phyloP scores from a whole-genome alignment of 768 basidiomycete species.

The Boletus edulis region DNA sequence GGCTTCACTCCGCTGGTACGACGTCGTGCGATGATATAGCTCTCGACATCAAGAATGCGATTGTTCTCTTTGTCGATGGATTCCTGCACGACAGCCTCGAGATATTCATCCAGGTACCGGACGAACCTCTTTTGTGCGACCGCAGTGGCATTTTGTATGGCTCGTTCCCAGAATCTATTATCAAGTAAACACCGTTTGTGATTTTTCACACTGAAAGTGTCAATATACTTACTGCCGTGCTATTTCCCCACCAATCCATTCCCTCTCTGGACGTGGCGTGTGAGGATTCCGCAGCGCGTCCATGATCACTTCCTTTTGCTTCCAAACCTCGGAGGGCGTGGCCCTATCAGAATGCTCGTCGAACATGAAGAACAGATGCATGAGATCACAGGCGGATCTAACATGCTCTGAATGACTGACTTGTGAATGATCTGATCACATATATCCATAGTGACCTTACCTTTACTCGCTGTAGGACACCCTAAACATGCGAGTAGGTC shows the following conservation, averaged over 20 bases:
- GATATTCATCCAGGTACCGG: constrained; percentile 34
- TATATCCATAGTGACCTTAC: neutral
- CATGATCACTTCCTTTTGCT: constrained; percentile 22
- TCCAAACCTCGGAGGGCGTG: constrained; percentile 27
- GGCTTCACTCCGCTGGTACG: constrained; percentile 41
- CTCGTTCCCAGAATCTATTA: constrained; percentile 15
- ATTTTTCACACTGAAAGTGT: neutral
- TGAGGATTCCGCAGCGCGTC: constrained; percentile 15
- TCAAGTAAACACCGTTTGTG: neutral
- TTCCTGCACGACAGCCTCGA: constrained; percentile 39
- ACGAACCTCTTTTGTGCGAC: constrained; percentile 34
- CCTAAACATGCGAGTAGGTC: constrained; percentile 9
- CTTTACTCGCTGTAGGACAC: constrained; percentile 8
- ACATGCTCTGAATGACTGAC: constrained; percentile 10
- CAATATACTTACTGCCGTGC: constrained; percentile 14
- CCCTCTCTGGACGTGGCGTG: constrained; percentile 7
- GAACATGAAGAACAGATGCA: constrained; percentile 49
- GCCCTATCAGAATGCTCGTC: constrained; percentile 51
- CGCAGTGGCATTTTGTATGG: constrained; percentile 2
- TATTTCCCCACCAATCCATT: constrained; percentile 19
- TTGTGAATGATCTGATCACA: neutral
- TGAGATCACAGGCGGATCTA: constrained; percentile 45
- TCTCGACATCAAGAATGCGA: constrained; percentile 36
- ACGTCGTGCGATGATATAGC: constrained; percentile 41
- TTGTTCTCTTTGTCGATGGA: constrained; percentile 37